Base-by-base conservation (phyloP, 805 yeast genomes). In the Kluyveromyces lactis region DNA sequence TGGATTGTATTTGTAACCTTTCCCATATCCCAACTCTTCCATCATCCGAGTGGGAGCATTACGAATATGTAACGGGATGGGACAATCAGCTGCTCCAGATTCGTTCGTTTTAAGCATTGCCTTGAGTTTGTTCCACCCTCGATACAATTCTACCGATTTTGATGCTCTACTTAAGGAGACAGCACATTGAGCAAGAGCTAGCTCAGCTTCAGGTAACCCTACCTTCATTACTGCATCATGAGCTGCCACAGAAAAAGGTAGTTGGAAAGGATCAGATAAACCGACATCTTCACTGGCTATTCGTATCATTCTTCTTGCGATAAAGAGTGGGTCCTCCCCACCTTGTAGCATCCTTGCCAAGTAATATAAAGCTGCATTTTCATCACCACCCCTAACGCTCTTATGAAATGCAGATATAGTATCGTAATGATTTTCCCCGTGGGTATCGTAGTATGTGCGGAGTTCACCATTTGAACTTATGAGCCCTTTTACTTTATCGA, bases 211-310 rank as follows among this genome's bases (percentile, higher is more conserved):
- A 0, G 98, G 98, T 72, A 92, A 68, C 0, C 98, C 99, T 16
- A 92, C 73, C 59, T 83, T 84, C 64, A 86, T 87, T 3, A 85
- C 80, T 0, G 97, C 86, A 31, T 86, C 85, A 57, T 84, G 85
- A 0, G 95, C 75, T 0, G 96, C 79, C 2, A 83, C 71, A 1
- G 95, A 92, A 63, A 92, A 81, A 2, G 96, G 95, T 31, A 92
- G 62, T 49, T 94, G 77, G 1, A 82, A 61, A 38, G 86, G 86
- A 58, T 92, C 97, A 3, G 83, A 67, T 2, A 85, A 63, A 0
- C 99, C 99, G 19, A 92, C 68, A 57, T 92, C 99, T 56, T 92
- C 99, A 53, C 92, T 81, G 0, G 98, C 97, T 16, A 92, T 92
- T 3, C 96, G 70, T 4, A 92, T 80, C 94, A 92, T 83, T 48